Evolutionary conservation across 2,329 filamentous ascomycete genomes (phyloP).

Genomic region (Metarhizium humberi): DNA sequence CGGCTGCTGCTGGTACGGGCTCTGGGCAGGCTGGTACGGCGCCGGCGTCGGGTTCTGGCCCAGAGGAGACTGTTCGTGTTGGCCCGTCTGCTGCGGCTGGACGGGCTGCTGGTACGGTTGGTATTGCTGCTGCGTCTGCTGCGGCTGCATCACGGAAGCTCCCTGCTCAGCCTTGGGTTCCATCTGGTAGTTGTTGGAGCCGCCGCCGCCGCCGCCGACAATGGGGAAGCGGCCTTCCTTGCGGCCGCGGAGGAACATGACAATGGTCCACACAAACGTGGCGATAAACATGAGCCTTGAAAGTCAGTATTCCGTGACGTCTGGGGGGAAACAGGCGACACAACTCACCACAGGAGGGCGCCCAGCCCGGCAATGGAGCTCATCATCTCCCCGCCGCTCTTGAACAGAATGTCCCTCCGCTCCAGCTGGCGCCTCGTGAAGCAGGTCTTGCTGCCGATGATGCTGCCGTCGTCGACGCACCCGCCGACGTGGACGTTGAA

Average conservation of each 20-base stretch:
- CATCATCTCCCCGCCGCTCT: slow-evolving; percentile 25
- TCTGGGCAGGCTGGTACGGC: slow-evolving; percentile 13
- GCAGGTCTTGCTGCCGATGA: slow-evolving; percentile 29
- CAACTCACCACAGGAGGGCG: slow-evolving; percentile 29
- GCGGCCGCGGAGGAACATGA: slow-evolving; percentile 26
- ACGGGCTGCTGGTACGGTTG: slow-evolving; percentile 6
- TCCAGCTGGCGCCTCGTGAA: slow-evolving; percentile 15
- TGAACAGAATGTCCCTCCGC: slow-evolving; percentile 22
- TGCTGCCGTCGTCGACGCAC: slow-evolving; percentile 28
- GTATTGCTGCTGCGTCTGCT: slow-evolving; percentile 11
- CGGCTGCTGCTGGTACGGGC: slow-evolving; percentile 19
- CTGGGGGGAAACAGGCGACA: too few relatives aligned
- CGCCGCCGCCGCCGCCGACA: slow-evolving; percentile 2
- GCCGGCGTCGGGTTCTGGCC: slow-evolving; percentile 16
- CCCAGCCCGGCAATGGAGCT: slow-evolving; percentile 33
- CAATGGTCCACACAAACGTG: slow-evolving; percentile 25
- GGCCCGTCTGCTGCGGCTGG: slow-evolving; percentile 10
- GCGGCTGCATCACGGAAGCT: slow-evolving; percentile 1
- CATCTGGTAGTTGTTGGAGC: slow-evolving; percentile 19
- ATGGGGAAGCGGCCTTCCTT: slow-evolving; percentile 26
- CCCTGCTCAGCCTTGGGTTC: slow-evolving; percentile 21
- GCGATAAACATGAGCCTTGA: slow-evolving; percentile 29
- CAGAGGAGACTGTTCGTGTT: slow-evolving; percentile 9
- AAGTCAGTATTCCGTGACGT: neutral
- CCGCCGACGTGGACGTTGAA: slow-evolving; percentile 19